phyloP scores from a whole-genome alignment of 805 yeast genomes.

The Saccharomyces paradoxus region DNA sequence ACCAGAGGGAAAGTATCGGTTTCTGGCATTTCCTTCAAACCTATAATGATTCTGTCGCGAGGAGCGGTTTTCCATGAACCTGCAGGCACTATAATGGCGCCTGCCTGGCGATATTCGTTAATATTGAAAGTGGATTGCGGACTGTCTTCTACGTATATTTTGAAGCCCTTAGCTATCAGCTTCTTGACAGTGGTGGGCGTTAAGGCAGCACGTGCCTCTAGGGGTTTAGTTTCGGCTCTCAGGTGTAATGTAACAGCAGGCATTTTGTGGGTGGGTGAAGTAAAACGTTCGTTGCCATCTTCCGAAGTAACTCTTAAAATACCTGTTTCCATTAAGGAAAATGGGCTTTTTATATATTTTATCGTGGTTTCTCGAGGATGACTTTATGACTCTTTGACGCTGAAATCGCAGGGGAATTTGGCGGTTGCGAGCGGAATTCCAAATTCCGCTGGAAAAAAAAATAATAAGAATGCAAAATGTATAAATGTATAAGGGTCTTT shows the following conservation, averaged over 20 bases:
- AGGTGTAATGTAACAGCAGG: constrained; percentile 63
- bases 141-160: constrained; percentile 80
- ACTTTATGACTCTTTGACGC: neutral
- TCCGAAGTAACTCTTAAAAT: neutral
- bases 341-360: neutral
- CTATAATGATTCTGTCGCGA: constrained; percentile 77
- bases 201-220: constrained; percentile 94
- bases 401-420: constrained; percentile 2
- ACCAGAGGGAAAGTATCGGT: constrained; percentile 79
- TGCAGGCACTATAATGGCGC: constrained; percentile 82
- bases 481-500: neutral
- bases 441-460: constrained; percentile 5
- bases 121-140: constrained; percentile 72
- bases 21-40: constrained; percentile 93
- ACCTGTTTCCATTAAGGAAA: neutral
- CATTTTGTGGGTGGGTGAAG: neutral
- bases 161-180: constrained; percentile 79
- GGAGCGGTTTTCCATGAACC: constrained; percentile 95
- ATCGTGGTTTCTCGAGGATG: neutral
- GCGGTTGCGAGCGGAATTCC: neutral
- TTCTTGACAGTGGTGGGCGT: constrained; percentile 87
- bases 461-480: neutral
- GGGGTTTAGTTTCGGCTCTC: constrained; percentile 94
- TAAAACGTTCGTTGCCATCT: neutral
- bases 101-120: constrained; percentile 69